phyloP scores from a whole-genome alignment of 441 rosid genomes.

The Adansonia grandidieri region DNA sequence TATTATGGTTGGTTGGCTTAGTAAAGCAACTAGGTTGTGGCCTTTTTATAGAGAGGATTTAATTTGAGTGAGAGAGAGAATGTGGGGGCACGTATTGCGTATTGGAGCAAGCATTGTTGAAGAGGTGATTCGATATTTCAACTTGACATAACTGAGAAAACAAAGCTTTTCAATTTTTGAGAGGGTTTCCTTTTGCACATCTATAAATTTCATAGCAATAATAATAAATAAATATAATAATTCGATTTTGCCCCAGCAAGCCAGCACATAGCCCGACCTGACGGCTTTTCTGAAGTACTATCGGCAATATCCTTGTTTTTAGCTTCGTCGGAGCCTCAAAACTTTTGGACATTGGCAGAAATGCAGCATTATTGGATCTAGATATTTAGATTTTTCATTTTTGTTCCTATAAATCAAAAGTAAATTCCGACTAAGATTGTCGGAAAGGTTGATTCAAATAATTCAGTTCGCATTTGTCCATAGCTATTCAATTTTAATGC shows the following conservation, averaged over 20 bases:
- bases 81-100: background rate
- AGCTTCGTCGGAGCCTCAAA: constrained; percentile 4
- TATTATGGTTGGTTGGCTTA: background rate
- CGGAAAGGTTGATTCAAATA: background rate
- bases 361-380: background rate
- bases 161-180: constrained; percentile 6
- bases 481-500: constrained; percentile 5
- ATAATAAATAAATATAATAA: background rate
- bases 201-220: background rate
- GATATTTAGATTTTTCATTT: background rate
- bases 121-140: background rate
- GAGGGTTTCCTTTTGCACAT: background rate
- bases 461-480: background rate
- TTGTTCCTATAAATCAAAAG: background rate
- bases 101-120: background rate
- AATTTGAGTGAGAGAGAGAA: background rate
- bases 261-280: background rate
- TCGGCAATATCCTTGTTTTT: constrained; percentile 1
- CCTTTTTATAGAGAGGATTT: constrained; percentile 12
- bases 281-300: background rate
- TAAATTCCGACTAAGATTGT: background rate
- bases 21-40: background rate
- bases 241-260: background rate
- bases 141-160: constrained; percentile 16
- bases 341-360: background rate